Evolutionary conservation across 768 basidiomycete genomes (phyloP).

Genomic region (Termitomyces sp.): DNA sequence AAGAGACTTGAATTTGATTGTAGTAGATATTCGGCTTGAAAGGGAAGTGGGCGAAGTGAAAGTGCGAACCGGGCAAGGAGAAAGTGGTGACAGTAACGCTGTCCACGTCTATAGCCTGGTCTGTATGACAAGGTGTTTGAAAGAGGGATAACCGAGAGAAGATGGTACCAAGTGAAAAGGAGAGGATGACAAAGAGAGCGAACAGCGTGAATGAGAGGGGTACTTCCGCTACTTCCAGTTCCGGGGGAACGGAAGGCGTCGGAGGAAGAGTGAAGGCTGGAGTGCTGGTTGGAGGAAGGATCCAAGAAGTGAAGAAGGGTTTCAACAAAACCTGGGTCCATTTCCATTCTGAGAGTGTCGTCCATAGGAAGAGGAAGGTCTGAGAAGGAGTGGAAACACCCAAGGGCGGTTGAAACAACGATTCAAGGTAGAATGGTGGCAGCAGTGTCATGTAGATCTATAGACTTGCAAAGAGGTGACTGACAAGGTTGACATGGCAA

Average conservation of each 20-base stretch:
- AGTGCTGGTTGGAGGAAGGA: not conserved
- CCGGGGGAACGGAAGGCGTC: not conserved
- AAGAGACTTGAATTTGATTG: too few relatives aligned
- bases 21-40: too few relatives aligned
- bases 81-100: too few relatives aligned
- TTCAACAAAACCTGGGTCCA: not conserved
- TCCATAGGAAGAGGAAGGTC: not conserved
- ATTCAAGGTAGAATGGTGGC: too few relatives aligned
- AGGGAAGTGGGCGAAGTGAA: not conserved
- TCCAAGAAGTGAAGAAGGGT: not conserved
- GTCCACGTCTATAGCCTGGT: not conserved
- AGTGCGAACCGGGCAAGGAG: too few relatives aligned
- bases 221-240: not conserved
- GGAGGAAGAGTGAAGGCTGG: not conserved
- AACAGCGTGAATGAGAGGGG: not conserved
- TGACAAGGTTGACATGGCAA: too few relatives aligned
- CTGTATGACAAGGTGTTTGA: not conserved
- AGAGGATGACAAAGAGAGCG: not conserved
- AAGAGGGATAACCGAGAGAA: not conserved
- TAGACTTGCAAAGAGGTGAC: too few relatives aligned
- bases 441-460: too few relatives aligned
- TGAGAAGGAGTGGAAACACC: not conserved
- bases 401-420: too few relatives aligned
- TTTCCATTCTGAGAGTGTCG: not conserved
- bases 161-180: not conserved